Evolutionary conservation across 192 early-diverging fungal species (phyloP), one percentile per base, ranked within the genome.

Genomic region (Pilaira anomala): DNA sequence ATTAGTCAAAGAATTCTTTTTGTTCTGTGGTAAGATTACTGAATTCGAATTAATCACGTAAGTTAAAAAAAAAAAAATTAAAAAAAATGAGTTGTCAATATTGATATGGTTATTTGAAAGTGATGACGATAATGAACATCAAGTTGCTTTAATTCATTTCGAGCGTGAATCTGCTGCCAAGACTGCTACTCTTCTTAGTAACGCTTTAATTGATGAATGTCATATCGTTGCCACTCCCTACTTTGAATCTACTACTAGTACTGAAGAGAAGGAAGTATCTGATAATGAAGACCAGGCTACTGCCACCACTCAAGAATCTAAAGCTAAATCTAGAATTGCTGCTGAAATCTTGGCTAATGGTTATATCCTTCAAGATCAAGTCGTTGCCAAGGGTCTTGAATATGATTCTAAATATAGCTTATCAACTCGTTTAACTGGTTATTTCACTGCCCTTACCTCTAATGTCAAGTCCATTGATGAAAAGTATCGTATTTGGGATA

Each of bases 311-410:
- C 69, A 74, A 52, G 76, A 77, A 41, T 41, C 30, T 48, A 72
- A 80, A 71, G 67, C 80, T 46, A 82, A 81, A 69, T 65, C 77
- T 12, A 73, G 68, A 7, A 73, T 86, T 56, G 61, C 79, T 60
- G 80, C 82, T 54, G 89, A 91, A 76, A 81, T 91, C 51, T 75
- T 91, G 26, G 86, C 87, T 44, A 82, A 82, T 7, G 89, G 89
- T 29, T 86, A 88, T 67, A 58, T 76, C 24, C 60, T 91, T n/a
- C 78, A 80, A 40, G 86, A 89, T 59, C 76, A 76, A 28, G 83
- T 91, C 25, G 76, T 91, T 33, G 70, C 76, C 50, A 80, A 83
- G 61, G 87, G 87, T 40, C 75, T 87, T 5, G 80, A 84, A 60
- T 83, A 81, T 55, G 87, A 91, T 69, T 46, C 61, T 54, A 85